phyloP scores from a whole-genome alignment of 139 green algal species.

The Astrephomene gubernaculifera region DNA sequence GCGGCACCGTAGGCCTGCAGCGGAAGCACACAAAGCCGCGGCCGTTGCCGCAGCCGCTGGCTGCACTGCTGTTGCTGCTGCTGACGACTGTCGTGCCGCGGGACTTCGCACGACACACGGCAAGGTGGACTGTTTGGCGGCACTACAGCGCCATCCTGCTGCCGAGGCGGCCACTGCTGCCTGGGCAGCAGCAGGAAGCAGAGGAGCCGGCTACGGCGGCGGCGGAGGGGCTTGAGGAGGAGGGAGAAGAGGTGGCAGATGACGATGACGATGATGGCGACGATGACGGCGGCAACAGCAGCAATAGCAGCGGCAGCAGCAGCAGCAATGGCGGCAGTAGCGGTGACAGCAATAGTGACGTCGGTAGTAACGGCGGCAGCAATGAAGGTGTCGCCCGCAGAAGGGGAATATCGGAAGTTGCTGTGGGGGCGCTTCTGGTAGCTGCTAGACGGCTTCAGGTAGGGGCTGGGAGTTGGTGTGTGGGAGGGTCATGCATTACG shows the following conservation, averaged over 20 bases:
- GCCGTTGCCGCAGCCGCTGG: slow-evolving; percentile 12
- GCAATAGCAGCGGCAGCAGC: neutral
- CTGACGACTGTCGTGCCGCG: neutral
- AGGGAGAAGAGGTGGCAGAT: neutral
- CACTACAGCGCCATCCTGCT: neutral
- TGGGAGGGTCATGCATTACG: too few relatives aligned
- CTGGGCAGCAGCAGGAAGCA: neutral
- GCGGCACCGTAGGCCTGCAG: neutral
- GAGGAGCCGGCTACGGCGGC: too few relatives aligned
- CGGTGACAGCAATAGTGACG: neutral
- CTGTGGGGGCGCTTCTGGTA: slow-evolving; percentile 8
- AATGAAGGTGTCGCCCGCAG: neutral
- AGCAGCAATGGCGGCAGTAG: neutral
- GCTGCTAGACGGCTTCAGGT: slow-evolving; percentile 7
- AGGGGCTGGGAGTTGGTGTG: neutral
- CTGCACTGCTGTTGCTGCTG: slow-evolving; percentile 32
- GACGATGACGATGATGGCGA: neutral
- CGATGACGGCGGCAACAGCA: neutral
- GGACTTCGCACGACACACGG: neutral
- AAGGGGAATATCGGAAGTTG: slow-evolving; percentile 1
- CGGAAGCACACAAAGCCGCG: neutral
- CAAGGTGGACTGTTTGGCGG: neutral
- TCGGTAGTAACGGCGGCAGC: neutral
- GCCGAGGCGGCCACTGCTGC: neutral
- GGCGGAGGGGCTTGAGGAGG: neutral